Evolutionary conservation across 2,329 filamentous ascomycete genomes (phyloP), one percentile per base, ranked within the genome.

Genomic region (Trichoderma semiorbis): DNA sequence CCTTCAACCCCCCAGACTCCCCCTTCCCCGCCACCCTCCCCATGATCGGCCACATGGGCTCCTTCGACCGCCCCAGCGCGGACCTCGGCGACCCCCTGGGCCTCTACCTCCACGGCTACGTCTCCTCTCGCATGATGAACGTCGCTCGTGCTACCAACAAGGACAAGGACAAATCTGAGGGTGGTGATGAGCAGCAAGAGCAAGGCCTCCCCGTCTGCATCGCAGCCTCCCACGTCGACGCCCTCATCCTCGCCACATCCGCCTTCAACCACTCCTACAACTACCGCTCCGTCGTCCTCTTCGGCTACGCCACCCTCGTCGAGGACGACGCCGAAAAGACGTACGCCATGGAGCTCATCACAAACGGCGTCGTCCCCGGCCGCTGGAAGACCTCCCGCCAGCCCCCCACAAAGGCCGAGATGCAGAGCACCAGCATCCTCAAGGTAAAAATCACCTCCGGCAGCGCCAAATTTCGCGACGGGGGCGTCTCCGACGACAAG

Each of bases 221-320:
- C 39, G 87, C 91, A 26, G 92, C 92, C 1, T 92, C 90, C 60
- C 90, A 92, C 78, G 82, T 97, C 50, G 93, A 97, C 82, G 94
- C 93, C 50, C 84, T 96, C 67, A 90, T 97, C 10, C 88, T 97
- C 36, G 88, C 92, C 24, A 86, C 97, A 16, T 94, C 93, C 0
- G 92, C 93, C 14, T 92, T 93, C 83, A 89, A 88, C 72, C 93
- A 97, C 84, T 93, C 89, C 83, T 95, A 93, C 84, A 95, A 97
- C 84, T 97, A 96, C 83, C 92, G 93, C 74, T 93, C 91, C 50
- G 92, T 92, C 12, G 84, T 94, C 10, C 85, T 96, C 14, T 94
- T 95, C 77, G 94, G 94, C 1, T 88, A 90, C 78, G 94, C 91
- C 0, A 84, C 81, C 10, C 80, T 91, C 2, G 92, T 97, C 7